phyloP scores from a whole-genome alignment of 2,329 filamentous ascomycete species.

The Trichoderma sp. region DNA sequence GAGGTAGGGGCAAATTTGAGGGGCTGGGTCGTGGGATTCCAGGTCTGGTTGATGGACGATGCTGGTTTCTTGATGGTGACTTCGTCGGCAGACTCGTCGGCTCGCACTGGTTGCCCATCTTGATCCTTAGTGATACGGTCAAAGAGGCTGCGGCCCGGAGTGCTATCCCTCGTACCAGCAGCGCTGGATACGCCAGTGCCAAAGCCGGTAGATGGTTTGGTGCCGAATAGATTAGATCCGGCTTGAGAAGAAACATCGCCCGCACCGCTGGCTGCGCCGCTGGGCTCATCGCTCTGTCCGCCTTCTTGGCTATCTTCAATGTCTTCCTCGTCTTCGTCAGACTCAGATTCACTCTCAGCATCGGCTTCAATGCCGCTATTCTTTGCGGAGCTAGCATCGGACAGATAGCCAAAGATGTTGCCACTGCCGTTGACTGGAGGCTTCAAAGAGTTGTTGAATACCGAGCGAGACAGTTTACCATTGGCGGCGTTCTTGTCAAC shows the following conservation, averaged over 20 bases:
- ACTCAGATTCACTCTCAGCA: constrained; percentile 49
- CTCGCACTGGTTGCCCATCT: constrained; percentile 55
- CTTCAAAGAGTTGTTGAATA: constrained; percentile 48
- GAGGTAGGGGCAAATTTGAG: constrained; percentile 57
- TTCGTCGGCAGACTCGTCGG: constrained; percentile 37
- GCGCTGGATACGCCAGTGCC: constrained; percentile 41
- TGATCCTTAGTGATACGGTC: constrained; percentile 57
- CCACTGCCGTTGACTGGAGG: constrained; percentile 35
- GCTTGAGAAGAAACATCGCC: constrained; percentile 46
- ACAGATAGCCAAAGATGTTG: constrained; percentile 64
- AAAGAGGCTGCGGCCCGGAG: constrained; percentile 56
- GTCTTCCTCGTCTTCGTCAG: constrained; percentile 47
- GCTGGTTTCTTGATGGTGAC: constrained; percentile 36
- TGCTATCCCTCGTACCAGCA: constrained; percentile 50
- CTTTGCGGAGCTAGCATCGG: constrained; percentile 58
- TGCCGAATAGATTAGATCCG: constrained; percentile 36
- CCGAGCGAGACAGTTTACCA: constrained; percentile 48
- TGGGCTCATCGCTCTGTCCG: constrained; percentile 50
- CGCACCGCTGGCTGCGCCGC: constrained; percentile 47
- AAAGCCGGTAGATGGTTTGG: constrained; percentile 39
- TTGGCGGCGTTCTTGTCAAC: constrained; percentile 40
- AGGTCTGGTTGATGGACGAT: constrained; percentile 44
- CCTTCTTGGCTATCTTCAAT: constrained; percentile 49
- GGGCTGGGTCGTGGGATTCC: constrained; percentile 53
- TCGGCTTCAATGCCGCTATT: constrained; percentile 57